These are phyloP conservation scores for Mallotus nudiflorus DNA, from an alignment of 345 rosid species.

Conservation along the genomic window DNA sequence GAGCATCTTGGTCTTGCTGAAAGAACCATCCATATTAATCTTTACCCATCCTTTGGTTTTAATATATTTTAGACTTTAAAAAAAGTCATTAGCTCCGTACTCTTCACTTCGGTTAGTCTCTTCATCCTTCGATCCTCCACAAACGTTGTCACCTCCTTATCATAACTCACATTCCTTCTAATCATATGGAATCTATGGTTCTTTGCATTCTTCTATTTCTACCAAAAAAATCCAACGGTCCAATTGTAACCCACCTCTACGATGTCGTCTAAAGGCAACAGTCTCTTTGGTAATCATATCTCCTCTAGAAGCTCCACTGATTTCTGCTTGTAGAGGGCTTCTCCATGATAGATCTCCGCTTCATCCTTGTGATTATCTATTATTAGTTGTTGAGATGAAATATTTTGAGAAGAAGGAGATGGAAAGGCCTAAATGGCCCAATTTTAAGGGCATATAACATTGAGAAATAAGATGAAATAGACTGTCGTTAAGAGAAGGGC, in stretches of 20 bases:
- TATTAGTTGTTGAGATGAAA: conserved; percentile 36
- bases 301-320: conserved; percentile 40
- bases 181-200: conserved; percentile 44
- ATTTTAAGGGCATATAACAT: too few species aligned
- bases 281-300: conserved; percentile 51
- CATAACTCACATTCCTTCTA: conserved; percentile 46
- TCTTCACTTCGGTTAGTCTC: conserved; percentile 45
- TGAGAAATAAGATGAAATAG: too few species aligned
- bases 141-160: conserved; percentile 48
- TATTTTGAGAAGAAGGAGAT: conserved; percentile 9
- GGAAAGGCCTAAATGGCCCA: too few species aligned
- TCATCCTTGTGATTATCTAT: conserved; percentile 38
- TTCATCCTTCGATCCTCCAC: conserved; percentile 54
- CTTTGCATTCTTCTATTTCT: conserved; percentile 44
- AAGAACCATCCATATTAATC: too few species aligned
- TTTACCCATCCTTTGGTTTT: too few species aligned
- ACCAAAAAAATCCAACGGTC: conserved; percentile 58
- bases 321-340: conserved; percentile 47
- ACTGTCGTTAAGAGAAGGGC: too few species aligned
- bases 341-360: conserved; percentile 53
- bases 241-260: conserved; percentile 52
- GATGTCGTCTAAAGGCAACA: conserved; percentile 54
- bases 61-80: too few species aligned
- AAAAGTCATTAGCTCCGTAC: conserved; percentile 55
- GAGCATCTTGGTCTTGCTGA: too few species aligned